These are phyloP conservation scores for Aspergillus jensenii DNA, from an alignment of 2,329 filamentous ascomycete species.

Conservation along the genomic window DNA sequence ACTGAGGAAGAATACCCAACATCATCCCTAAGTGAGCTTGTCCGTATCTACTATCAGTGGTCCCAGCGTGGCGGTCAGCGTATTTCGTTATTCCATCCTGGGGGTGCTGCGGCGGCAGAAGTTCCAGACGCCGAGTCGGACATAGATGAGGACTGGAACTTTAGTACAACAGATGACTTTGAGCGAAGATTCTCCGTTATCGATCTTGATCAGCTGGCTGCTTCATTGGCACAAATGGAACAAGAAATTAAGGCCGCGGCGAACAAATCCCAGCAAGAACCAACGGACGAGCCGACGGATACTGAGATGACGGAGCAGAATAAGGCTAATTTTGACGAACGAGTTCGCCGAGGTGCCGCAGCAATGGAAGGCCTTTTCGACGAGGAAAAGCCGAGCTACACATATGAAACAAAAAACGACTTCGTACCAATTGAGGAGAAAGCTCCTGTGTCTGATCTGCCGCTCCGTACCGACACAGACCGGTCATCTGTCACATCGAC, in stretches of 20 bases:
- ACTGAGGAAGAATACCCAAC: slow-evolving; percentile 47
- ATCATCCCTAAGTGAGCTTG: slow-evolving; percentile 44
- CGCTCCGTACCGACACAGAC: slow-evolving; percentile 48
- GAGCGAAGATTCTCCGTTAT: slow-evolving; percentile 53
- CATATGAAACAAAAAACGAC: slow-evolving; percentile 55
- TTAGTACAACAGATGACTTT: slow-evolving; percentile 63
- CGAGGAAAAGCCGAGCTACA: slow-evolving; percentile 56
- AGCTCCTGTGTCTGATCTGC: slow-evolving; percentile 54
- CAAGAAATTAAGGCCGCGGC: slow-evolving; percentile 37
- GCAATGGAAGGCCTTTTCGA: slow-evolving; percentile 61
- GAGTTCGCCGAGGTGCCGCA: slow-evolving; percentile 56
- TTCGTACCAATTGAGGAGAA: slow-evolving; percentile 45
- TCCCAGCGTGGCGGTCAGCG: slow-evolving; percentile 49
- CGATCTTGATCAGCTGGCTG: slow-evolving; percentile 45
- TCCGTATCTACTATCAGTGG: slow-evolving; percentile 51
- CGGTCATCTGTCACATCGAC: slow-evolving; percentile 50
- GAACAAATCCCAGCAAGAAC: slow-evolving; percentile 24
- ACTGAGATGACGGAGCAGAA: slow-evolving; percentile 43
- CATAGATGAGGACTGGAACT: slow-evolving; percentile 61
- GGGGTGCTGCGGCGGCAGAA: slow-evolving; percentile 58
- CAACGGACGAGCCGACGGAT: slow-evolving; percentile 30
- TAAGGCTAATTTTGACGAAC: slow-evolving; percentile 56
- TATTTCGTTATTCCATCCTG: slow-evolving; percentile 59
- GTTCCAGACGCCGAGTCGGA: slow-evolving; percentile 44
- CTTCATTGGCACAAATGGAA: slow-evolving; percentile 47